Evolutionary conservation across 2,329 filamentous ascomycete genomes (phyloP), one percentile per base, ranked within the genome.

Genomic region (Ceratocystis colombiana): DNA sequence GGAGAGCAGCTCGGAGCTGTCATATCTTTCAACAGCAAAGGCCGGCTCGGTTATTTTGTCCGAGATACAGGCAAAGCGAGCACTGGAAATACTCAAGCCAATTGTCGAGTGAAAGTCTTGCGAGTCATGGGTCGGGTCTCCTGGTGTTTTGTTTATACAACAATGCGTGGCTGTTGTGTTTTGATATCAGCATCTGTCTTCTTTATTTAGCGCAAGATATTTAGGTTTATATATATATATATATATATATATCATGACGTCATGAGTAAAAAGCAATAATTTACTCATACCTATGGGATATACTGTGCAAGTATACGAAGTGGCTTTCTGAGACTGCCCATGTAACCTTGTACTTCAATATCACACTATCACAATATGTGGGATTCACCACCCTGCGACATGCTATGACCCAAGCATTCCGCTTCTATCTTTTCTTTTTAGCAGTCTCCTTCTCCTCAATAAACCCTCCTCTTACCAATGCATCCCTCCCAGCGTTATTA

Each of bases 41-140:
- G 90, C 92, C 0, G 93, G 93, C 1, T 92, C 90, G 4, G 93
- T 97, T 8, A 91, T 97, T 72, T 83, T 97, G 48, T 84, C 86
- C 3, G 48, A 63, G 28, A 64, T 55, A 15, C 64, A 64, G 45
- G 64, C 66, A 20, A 65, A 65, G 17, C 33, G 64, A 20, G 92
- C 90, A 0, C 78, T 96, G 70, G 82, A 83, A 61, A 89, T 90
- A 5, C 75, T 96, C 72, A 79, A 76, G 68, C 79, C 80, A 2
- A 72, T 83, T 53, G 73, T 84, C 30, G 74, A 73, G 62, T 76
- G 77, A 69, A 22, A 3, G 8, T 10, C 53, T 17, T 59, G 7
- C 17, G 2, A 22, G 55, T 59, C 28, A 33, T 17, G 28, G n/a
- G n/a, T 37, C 20, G 0, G 20, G 20, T 53, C 10, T 15, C 3